Percentiles rank a stretch among this genome's conserved stretches.
Evolutionary conservation across 495 filamentous ascomycete genomes (phyloP).

Genomic region (Annulohypoxylon moriforme): DNA sequence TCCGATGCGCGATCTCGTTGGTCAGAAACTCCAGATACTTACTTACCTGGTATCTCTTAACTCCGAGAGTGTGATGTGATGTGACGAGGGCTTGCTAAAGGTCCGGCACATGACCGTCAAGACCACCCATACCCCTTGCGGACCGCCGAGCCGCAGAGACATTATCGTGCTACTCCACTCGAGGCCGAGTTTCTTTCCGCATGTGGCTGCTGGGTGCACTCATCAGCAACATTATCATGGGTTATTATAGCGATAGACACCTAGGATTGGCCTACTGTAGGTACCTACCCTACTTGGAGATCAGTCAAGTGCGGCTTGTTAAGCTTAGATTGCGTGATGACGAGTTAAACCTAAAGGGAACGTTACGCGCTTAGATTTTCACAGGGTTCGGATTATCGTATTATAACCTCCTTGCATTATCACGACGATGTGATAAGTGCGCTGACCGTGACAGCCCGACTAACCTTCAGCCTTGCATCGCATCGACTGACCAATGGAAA

Average conservation of each 20-base stretch:
- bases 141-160: slow-evolving; percentile 38
- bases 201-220: slow-evolving; percentile 22
- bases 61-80: slow-evolving; percentile 43
- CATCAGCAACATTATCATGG: slow-evolving; percentile 7
- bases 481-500: neutral
- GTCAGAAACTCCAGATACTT: neutral
- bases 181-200: slow-evolving; percentile 25
- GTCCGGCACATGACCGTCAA: slow-evolving; percentile 35
- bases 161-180: slow-evolving; percentile 16
- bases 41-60: slow-evolving; percentile 17
- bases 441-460: neutral
- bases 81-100: slow-evolving; percentile 21
- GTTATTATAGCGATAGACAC: slow-evolving; percentile 21
- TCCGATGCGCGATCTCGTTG: slow-evolving; percentile 26
- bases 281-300: neutral
- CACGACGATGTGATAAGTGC: slow-evolving; percentile 13
- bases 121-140: slow-evolving; percentile 22
- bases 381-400: neutral
- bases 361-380: slow-evolving; percentile 38
- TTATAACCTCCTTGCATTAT: slow-evolving; percentile 11
- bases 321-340: slow-evolving; percentile 37
- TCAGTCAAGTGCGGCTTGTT: slow-evolving; percentile 21
- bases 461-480: slow-evolving; percentile 16
- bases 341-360: slow-evolving; percentile 36
- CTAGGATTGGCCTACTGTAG: slow-evolving; percentile 24